Percentiles rank a stretch among this genome's conserved stretches.
Evolutionary conservation across 495 filamentous ascomycete genomes (phyloP).

Genomic region (Neurospora sp.): DNA sequence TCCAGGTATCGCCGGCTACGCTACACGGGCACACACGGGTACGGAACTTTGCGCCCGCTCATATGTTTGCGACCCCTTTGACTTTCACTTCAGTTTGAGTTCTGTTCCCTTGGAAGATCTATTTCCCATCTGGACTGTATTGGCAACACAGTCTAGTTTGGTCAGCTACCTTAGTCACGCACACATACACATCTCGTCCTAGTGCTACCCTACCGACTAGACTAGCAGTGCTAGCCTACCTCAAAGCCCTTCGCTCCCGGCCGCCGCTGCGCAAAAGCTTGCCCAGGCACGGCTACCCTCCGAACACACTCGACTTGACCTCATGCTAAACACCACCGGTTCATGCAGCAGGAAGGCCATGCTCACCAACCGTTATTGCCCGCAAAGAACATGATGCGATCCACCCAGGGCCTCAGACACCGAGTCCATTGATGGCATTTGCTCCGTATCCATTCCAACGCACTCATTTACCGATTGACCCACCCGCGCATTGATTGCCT

Average conservation of each 20-base stretch:
- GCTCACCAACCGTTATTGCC: slow-evolving; percentile 6
- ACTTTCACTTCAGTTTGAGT: neutral
- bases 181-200: neutral
- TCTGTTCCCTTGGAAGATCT: neutral
- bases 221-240: neutral
- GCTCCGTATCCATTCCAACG: slow-evolving; percentile 4
- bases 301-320: slow-evolving; percentile 1
- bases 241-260: neutral
- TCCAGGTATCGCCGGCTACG: neutral
- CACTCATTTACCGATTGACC: slow-evolving; percentile 13
- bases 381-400: slow-evolving; percentile 30
- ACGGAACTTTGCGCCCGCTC: neutral
- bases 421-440: slow-evolving; percentile 26
- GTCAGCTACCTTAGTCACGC: neutral
- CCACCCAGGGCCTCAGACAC: slow-evolving; percentile 27
- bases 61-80: neutral
- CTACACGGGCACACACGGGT: neutral
- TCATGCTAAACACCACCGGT: slow-evolving; percentile 24
- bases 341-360: slow-evolving; percentile 20
- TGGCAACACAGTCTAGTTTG: neutral
- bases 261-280: neutral
- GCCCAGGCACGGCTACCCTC: neutral
- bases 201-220: neutral
- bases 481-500: slow-evolving; percentile 17
- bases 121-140: neutral